Evolutionary conservation across 192 early-diverging fungal genomes (phyloP).

Genomic region (Podila horticola): DNA sequence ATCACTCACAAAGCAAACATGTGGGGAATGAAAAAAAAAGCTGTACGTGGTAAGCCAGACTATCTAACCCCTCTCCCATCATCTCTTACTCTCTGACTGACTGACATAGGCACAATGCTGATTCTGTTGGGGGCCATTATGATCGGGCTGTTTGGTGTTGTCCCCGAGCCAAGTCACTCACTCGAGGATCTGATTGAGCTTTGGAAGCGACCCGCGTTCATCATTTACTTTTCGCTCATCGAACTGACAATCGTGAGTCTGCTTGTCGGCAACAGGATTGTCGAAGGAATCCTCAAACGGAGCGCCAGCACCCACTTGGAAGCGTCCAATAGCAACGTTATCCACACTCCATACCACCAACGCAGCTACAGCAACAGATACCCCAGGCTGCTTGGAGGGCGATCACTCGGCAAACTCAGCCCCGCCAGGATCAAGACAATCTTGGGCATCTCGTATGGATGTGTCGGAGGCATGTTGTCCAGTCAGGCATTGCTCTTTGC

Average conservation of each 20-base stretch:
- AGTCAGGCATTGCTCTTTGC: constrained; percentile 81
- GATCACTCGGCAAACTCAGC: constrained; percentile 28
- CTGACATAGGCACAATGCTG: constrained; percentile 67
- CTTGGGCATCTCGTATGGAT: constrained; percentile 73
- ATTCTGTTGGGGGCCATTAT: constrained; percentile 72
- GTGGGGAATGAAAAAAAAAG: too few relatives aligned
- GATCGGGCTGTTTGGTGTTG: constrained; percentile 78
- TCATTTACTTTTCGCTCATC: constrained; percentile 70
- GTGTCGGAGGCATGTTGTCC: constrained; percentile 75
- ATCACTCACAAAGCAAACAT: too few relatives aligned
- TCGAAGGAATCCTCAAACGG: constrained; percentile 45
- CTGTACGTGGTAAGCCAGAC: too few relatives aligned
- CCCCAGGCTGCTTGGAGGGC: constrained; percentile 10
- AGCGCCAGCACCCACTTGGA: constrained; percentile 16
- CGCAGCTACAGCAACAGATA: constrained; percentile 21
- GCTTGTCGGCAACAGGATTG: constrained; percentile 56
- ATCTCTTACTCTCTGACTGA: too few relatives aligned
- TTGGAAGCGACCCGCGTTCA: constrained; percentile 74
- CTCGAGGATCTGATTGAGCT: constrained; percentile 73
- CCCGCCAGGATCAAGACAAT: constrained; percentile 48
- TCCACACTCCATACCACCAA: constrained; percentile 2
- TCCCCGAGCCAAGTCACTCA: constrained; percentile 76
- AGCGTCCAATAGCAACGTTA: background rate
- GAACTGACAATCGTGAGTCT: constrained; percentile 59
- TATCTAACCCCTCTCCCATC: too few relatives aligned